These are phyloP conservation scores for Tolypocladium album DNA, from an alignment of 2,329 filamentous ascomycete genomes.

Conservation along the genomic window DNA sequence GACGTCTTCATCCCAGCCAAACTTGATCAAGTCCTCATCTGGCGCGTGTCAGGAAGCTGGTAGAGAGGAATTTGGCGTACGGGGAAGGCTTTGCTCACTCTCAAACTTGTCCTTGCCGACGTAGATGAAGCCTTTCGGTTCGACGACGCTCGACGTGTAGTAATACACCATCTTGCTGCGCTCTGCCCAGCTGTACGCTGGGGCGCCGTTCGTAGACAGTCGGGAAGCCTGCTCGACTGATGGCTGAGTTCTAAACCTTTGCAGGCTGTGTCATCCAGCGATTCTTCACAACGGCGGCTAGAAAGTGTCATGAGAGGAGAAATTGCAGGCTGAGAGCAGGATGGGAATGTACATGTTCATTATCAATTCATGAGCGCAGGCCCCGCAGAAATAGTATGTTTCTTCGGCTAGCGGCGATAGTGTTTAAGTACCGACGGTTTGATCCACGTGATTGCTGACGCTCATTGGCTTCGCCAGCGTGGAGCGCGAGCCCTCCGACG, in stretches of 20 bases:
- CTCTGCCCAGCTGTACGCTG: neutral
- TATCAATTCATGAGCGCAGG: neutral
- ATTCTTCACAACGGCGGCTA: neutral
- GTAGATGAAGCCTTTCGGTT: constrained; percentile 80
- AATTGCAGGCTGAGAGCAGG: neutral
- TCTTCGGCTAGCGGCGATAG: neutral
- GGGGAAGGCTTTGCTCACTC: constrained; percentile 49
- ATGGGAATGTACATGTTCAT: neutral
- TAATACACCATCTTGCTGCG: constrained; percentile 75
- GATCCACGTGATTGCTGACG: neutral
- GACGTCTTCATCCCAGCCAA: constrained; percentile 89
- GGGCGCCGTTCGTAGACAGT: neutral
- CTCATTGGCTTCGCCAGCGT: neutral
- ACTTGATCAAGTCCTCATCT: constrained; percentile 96
- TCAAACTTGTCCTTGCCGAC: constrained; percentile 99
- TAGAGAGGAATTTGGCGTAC: neutral
- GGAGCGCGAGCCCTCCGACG: neutral
- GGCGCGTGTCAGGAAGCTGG: constrained; percentile 3
- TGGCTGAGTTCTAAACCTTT: neutral
- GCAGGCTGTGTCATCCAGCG: neutral
- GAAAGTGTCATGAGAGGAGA: neutral
- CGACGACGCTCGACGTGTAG: constrained; percentile 77
- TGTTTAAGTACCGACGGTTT: neutral
- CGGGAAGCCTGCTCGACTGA: too few relatives aligned
- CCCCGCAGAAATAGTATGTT: fast-evolving